Evolutionary conservation across 495 filamentous ascomycete genomes (phyloP), one percentile per base, ranked within the genome.

Genomic region (Daldinia decipiens): DNA sequence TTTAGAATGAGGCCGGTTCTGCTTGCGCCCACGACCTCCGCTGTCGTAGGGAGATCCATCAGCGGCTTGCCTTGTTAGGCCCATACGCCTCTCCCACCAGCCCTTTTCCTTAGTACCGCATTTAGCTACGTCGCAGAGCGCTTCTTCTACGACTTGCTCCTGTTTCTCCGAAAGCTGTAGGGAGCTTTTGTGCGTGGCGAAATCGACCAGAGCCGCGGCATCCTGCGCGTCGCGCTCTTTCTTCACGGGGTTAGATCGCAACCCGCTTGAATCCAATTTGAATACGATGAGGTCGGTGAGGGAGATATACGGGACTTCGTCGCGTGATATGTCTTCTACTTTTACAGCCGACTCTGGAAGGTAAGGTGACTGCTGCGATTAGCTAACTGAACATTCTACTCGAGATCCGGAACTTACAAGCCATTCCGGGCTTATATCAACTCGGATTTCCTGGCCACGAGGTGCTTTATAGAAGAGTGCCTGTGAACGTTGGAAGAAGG

Each of bases 251-350:
- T 63, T 71, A 2, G 65, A 71, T 19, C 63, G 61, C 12, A 76
- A 61, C 24, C 73, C 64, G 62, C 64, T 71, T 3, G 67, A 71
- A 26, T 73, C 71, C 9, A 76, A 64, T 47, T 74, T 76, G 34
- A 74, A 73, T 12, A 70, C 67, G 57, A 74, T 73, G 45, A 76
- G 61, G 21, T 74, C 74, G 7, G 61, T 66, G 4, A 76, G 59
- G 17, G 74, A 71, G 54, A 76, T 63, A 50, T 76, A 76, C 15
- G 74, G 74, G 3, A 76, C 58, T 26, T 64, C 47, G 58, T 65
- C 62, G 1, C 34, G 43, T 4, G 58, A 52, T 32, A 76, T 58
- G 3, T 74, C 68, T 21, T 70, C 58, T 1, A 74, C 71, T 26
- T 61, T 59, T n/a, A 43, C 32, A 1, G 70, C 71, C 3, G 67